Percentiles rank a stretch among this genome's conserved stretches.
These are phyloP conservation scores for Calcarisporium arbuscula DNA, from an alignment of 2,329 filamentous ascomycete species.

Conservation along the genomic window DNA sequence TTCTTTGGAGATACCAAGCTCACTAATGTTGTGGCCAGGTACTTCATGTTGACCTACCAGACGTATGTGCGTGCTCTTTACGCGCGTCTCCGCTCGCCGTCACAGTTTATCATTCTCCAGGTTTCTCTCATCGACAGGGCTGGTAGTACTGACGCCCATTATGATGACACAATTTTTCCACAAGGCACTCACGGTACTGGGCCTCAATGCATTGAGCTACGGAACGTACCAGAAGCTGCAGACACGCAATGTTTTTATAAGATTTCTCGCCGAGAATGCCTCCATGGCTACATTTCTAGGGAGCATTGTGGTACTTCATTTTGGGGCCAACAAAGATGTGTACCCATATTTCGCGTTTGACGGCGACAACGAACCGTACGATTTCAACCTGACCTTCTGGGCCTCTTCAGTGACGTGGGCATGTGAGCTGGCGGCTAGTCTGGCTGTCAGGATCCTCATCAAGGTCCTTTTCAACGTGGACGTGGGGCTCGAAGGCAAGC, in stretches of 20 bases:
- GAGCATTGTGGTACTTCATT: conserved; percentile 59
- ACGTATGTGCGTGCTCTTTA: conserved; percentile 65
- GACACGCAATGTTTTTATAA: conserved; percentile 60
- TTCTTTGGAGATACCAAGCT: neutral
- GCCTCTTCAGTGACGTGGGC: conserved; percentile 60
- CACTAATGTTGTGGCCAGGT: conserved; percentile 31
- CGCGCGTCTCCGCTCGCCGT: conserved; percentile 58
- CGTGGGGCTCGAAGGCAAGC: conserved; percentile 57
- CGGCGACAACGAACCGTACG: conserved; percentile 43
- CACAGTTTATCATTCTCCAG: conserved; percentile 60
- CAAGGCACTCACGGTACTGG: conserved; percentile 44
- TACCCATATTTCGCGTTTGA: conserved; percentile 67
- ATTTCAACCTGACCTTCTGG: conserved; percentile 57
- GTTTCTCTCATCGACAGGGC: conserved; percentile 54
- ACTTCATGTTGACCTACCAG: conserved; percentile 65
- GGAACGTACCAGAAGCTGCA: conserved; percentile 60
- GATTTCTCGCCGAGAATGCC: conserved; percentile 60
- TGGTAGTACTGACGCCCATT: conserved; percentile 58
- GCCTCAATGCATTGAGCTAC: conserved; percentile 54
- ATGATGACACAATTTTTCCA: conserved; percentile 57
- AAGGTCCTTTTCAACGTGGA: conserved; percentile 53
- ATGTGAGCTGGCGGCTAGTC: conserved; percentile 57
- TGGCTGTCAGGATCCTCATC: conserved; percentile 53
- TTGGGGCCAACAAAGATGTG: conserved; percentile 59
- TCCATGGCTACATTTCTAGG: conserved; percentile 64